Conservation (phyloP, 805 yeast genomes). For the Allodekkera sacchari region DNA sequence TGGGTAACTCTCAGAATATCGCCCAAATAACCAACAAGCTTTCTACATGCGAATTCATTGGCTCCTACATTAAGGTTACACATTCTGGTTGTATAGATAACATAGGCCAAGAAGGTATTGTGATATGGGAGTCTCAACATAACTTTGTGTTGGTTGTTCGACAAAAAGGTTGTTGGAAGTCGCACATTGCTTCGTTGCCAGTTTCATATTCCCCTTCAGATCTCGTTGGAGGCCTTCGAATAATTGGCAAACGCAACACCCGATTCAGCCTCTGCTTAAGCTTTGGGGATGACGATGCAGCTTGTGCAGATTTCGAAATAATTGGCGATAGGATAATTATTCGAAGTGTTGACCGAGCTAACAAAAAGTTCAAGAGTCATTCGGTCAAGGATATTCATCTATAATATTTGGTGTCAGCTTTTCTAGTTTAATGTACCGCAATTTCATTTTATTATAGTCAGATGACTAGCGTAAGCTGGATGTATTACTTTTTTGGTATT, state of each 20-base stretch:
- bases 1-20: constrained; percentile 26
- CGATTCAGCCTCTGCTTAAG: constrained; percentile 42
- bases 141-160: constrained; percentile 56
- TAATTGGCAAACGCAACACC: constrained; percentile 61
- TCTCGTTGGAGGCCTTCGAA: constrained; percentile 52
- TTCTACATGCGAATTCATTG: constrained; percentile 74
- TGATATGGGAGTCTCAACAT: constrained; percentile 77
- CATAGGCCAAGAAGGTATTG: constrained; percentile 64
- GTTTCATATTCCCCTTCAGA: constrained; percentile 19
- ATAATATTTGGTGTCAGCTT: constrained; percentile 1
- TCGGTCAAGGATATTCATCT: constrained; percentile 34
- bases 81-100: constrained; percentile 48
- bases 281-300: constrained; percentile 19
- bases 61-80: constrained; percentile 55
- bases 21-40: constrained; percentile 41
- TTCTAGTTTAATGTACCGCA: no score
- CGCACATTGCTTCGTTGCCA: constrained; percentile 14
- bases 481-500: no score
- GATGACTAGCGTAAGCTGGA: no score
- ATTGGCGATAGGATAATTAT: constrained; percentile 74
- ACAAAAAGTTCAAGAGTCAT: constrained; percentile 77
- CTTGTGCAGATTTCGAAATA: constrained; percentile 46
- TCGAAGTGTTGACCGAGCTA: constrained; percentile 73
- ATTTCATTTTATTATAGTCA: no score
- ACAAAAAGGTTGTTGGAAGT: constrained; percentile 30